These are phyloP conservation scores for Apiosordaria backusii DNA, from an alignment of 495 filamentous ascomycete genomes.

Conservation along the genomic window DNA sequence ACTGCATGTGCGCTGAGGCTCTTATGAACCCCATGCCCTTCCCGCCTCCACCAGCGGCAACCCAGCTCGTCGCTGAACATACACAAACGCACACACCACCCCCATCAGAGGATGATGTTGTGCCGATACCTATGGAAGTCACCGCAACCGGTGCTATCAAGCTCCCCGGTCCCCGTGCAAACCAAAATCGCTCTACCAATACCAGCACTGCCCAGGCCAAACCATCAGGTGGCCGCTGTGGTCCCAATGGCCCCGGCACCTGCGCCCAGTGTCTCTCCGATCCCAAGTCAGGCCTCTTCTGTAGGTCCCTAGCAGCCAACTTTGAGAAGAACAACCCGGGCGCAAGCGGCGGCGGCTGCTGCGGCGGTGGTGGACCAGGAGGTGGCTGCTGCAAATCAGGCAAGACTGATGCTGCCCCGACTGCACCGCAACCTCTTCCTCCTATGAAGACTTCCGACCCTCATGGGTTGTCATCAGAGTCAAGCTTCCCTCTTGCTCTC, in stretches of 20 bases:
- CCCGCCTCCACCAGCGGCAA: conserved; percentile 5
- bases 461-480: no score
- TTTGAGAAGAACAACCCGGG: conserved; percentile 38
- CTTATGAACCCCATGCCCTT: conserved; percentile 41
- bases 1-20: conserved; percentile 80
- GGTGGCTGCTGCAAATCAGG: conserved; percentile 39
- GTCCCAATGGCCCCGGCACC: conserved; percentile 70
- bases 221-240: conserved; percentile 38
- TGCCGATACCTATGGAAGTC: conserved; percentile 45
- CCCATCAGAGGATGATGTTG: conserved; percentile 62
- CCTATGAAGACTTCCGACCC: background rate
- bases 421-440: background rate
- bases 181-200: background rate
- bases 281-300: conserved; percentile 79
- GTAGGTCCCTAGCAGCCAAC: conserved; percentile 73
- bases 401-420: background rate
- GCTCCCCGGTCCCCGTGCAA: conserved; percentile 37
- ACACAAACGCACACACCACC: conserved; percentile 63
- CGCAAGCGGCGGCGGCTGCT: conserved; percentile 53
- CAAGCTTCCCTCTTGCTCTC: conserved; percentile 38
- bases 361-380: conserved; percentile 35
- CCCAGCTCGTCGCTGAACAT: conserved; percentile 41
- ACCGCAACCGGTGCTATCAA: conserved; percentile 49
- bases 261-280: conserved; percentile 76
- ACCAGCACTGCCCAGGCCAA: conserved; percentile 1